These are phyloP conservation scores for Xerocomus brunneocitrinus DNA, from an alignment of 768 basidiomycete genomes.

Conservation along the genomic window DNA sequence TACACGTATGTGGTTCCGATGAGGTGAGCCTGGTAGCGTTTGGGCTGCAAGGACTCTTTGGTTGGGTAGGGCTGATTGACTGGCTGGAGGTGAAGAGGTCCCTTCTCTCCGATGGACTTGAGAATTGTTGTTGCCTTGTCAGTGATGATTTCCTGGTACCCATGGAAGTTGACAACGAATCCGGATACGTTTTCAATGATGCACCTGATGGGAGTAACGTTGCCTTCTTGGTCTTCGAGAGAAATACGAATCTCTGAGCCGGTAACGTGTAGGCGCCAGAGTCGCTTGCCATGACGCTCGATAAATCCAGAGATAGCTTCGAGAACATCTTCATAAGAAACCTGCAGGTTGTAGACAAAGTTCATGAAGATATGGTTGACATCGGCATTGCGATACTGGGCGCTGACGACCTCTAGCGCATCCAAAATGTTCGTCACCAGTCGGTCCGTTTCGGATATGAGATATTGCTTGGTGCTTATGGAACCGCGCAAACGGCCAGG, in stretches of 20 bases:
- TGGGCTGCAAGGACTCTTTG: constrained; percentile 96
- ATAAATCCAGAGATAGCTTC: constrained; percentile 99
- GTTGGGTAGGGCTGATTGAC: constrained; percentile 93
- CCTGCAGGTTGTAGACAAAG: constrained; percentile 94
- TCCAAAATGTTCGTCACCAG: constrained; percentile 92
- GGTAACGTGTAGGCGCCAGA: constrained; percentile 98
- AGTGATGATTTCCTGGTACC: constrained; percentile 96
- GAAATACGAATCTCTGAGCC: constrained; percentile 95
- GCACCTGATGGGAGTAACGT: constrained; percentile 92
- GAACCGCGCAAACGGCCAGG: constrained; percentile 89
- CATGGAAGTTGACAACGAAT: constrained; percentile 97
- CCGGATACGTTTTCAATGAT: constrained; percentile 99
- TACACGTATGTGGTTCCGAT: constrained; percentile 98
- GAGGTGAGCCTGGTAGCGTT: constrained; percentile 97
- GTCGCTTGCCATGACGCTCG: constrained; percentile 94
- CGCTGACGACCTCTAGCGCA: constrained; percentile 89
- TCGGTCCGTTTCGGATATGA: constrained; percentile 97
- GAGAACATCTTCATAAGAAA: constrained; percentile 94
- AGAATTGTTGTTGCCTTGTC: constrained; percentile 94
- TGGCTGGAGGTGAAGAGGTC: constrained; percentile 92
- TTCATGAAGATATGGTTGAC: constrained; percentile 99
- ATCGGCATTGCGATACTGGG: constrained; percentile 86
- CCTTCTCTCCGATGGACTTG: constrained; percentile 97
- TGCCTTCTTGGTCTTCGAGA: constrained; percentile 92
- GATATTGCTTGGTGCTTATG: constrained; percentile 96